These are phyloP conservation scores for Ramichloridium luteum DNA, from an alignment of 2,329 filamentous ascomycete genomes.

Conservation along the genomic window DNA sequence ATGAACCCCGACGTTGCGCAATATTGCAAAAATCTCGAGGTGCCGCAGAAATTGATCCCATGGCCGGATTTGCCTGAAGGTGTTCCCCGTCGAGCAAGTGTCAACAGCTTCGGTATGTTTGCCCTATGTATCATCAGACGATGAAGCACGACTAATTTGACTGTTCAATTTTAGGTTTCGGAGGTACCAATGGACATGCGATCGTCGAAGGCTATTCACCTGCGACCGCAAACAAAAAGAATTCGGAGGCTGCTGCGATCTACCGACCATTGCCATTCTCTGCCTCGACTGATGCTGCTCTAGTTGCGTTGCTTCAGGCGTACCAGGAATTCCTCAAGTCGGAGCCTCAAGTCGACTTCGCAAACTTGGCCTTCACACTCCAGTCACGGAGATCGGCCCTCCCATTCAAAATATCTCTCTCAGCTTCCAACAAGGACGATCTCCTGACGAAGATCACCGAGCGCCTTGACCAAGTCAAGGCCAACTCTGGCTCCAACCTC, in stretches of 20 bases:
- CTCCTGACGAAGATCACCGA: slow-evolving; percentile 1
- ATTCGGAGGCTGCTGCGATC: background rate
- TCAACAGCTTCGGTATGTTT: slow-evolving; percentile 14
- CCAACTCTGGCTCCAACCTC: background rate
- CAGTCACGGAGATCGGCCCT: background rate
- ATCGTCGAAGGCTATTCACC: slow-evolving; percentile 11
- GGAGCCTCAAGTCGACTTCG: background rate
- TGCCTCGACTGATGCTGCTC: background rate
- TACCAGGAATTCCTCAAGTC: background rate
- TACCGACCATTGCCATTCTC: background rate
- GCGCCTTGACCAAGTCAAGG: background rate
- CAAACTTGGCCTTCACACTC: background rate
- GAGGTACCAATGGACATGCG: slow-evolving; percentile 15
- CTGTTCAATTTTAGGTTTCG: slow-evolving; percentile 13
- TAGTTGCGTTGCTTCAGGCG: background rate
- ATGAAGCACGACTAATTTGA: too few relatives aligned
- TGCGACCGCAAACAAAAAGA: background rate
- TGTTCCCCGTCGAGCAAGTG: slow-evolving; percentile 6
- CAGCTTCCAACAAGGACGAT: background rate
- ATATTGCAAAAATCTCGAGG: slow-evolving; percentile 10
- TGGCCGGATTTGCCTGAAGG: slow-evolving; percentile 15
- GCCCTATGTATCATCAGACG: too few relatives aligned
- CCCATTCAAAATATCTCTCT: background rate
- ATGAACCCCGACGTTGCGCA: slow-evolving; percentile 20
- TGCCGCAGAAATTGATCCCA: slow-evolving; percentile 23